These are phyloP conservation scores for Alternaria triticina DNA, from an alignment of 2,329 filamentous ascomycete genomes.

Conservation along the genomic window DNA sequence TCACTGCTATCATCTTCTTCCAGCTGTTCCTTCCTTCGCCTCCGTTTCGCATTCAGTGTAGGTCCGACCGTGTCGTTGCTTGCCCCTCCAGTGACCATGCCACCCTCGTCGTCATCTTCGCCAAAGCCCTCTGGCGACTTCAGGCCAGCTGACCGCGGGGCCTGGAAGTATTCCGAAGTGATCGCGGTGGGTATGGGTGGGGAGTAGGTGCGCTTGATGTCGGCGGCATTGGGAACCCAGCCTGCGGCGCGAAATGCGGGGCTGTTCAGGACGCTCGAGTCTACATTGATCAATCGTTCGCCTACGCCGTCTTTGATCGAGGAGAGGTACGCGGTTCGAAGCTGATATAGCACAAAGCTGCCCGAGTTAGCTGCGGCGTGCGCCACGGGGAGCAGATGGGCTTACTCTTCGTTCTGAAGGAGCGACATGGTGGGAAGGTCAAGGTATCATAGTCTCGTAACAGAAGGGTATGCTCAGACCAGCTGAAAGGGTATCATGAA, in stretches of 20 bases:
- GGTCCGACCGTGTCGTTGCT: conserved; percentile 72
- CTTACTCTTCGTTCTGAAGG: conserved; percentile 55
- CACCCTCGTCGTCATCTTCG: conserved; percentile 73
- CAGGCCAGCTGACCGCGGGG: conserved; percentile 65
- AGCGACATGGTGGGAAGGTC: conserved; percentile 47
- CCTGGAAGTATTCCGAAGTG: conserved; percentile 84
- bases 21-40: conserved; percentile 74
- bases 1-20: conserved; percentile 88
- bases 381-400: conserved; percentile 8
- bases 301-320: conserved; percentile 84
- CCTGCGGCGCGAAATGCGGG: conserved; percentile 82
- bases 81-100: conserved; percentile 71
- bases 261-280: conserved; percentile 79
- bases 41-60: conserved; percentile 67
- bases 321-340: conserved; percentile 79
- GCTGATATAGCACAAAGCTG: conserved; percentile 81
- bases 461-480: conserved; percentile 33
- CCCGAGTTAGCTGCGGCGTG: conserved; percentile 24
- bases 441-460: conserved; percentile 24
- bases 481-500: conserved; percentile 36
- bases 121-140: conserved; percentile 62
- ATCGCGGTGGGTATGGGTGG: conserved; percentile 84
- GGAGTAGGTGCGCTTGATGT: conserved; percentile 83
- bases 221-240: conserved; percentile 75
- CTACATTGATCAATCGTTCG: conserved; percentile 81